These are phyloP conservation scores for Leptomonas pyrrhocoris DNA, from an alignment of 208 protist species.

Conservation along the genomic window DNA sequence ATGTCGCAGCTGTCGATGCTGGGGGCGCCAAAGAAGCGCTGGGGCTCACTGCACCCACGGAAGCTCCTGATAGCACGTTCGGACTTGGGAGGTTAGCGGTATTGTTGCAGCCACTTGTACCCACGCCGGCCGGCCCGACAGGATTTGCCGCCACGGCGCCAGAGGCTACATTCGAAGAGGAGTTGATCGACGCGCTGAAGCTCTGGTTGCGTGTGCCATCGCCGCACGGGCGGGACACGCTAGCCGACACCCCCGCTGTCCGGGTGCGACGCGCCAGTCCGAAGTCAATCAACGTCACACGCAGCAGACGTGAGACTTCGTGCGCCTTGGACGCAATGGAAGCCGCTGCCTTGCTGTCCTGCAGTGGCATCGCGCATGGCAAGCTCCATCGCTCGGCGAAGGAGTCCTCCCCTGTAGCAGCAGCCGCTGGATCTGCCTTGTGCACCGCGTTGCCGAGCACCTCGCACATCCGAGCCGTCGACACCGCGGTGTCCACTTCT, in stretches of 20 bases:
- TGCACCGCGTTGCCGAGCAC: slow-evolving; percentile 41
- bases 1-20: neutral
- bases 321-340: slow-evolving; percentile 5
- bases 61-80: too few relatives aligned
- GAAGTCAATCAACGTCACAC: slow-evolving; percentile 83
- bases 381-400: neutral
- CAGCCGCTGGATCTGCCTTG: slow-evolving; percentile 21
- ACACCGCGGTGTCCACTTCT: slow-evolving; percentile 29
- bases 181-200: slow-evolving; percentile 16
- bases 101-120: neutral
- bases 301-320: slow-evolving; percentile 45
- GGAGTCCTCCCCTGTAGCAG: neutral
- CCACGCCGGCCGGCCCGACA: neutral
- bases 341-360: neutral
- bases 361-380: neutral
- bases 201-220: slow-evolving; percentile 5
- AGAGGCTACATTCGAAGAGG: neutral
- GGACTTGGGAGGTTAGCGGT: neutral
- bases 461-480: slow-evolving; percentile 40
- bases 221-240: slow-evolving; percentile 2
- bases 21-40: neutral
- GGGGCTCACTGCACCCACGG: too few relatives aligned
- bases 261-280: slow-evolving; percentile 67
- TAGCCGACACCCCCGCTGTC: slow-evolving; percentile 3
- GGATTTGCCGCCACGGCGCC: neutral